Evolutionary conservation across 2,329 filamentous ascomycete genomes (phyloP), one percentile per base, ranked within the genome.

Genomic region (Colletotrichum tamarilloi): DNA sequence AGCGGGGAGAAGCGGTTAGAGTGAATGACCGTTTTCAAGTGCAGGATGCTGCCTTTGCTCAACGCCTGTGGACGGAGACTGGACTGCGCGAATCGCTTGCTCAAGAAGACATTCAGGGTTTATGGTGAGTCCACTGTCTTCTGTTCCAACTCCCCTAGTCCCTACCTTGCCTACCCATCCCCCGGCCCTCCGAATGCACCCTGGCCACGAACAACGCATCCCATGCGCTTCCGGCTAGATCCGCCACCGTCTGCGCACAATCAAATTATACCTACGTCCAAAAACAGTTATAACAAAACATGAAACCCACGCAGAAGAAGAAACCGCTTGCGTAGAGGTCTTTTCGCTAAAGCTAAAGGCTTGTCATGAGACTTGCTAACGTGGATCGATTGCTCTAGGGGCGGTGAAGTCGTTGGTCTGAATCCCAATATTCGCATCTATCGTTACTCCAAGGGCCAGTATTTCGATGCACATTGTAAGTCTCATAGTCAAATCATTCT

Each of bases 11-110:
- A 68, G 95, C 95, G 1, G 88, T 94, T 8, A 89, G 96, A 46
- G 93, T 98, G 59, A 98, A 98, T 80, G 96, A 98, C 80, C 91
- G 96, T 12, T 97, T 93, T 77, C 94, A 97, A 83, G 85, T 97
- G 24, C 86, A 95, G 32, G 95, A 98, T 83, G 83, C 89, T 32
- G 82, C 76, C 0, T 97, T 98, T 81, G 94, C 95, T 0, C 87
- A 91, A 77, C 86, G 88, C 67, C 82, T 98, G 16, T 98, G 95
- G 95, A 87, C 88, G 57, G 87, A 90, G 74, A 98, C 95, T 1
- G 93, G 92, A 0, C 82, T 98, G 75, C 91, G 88, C 77, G 90
- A 93, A 57, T 85, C 92, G 1, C 74, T 90, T 77, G 87, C 77
- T 74, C 82, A 79, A 65, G 83, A 79, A 69, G 85, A 78, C 62